phyloP scores from a whole-genome alignment of 1,284 basidiomycete species.

The Ceratobasidium papillatum region DNA sequence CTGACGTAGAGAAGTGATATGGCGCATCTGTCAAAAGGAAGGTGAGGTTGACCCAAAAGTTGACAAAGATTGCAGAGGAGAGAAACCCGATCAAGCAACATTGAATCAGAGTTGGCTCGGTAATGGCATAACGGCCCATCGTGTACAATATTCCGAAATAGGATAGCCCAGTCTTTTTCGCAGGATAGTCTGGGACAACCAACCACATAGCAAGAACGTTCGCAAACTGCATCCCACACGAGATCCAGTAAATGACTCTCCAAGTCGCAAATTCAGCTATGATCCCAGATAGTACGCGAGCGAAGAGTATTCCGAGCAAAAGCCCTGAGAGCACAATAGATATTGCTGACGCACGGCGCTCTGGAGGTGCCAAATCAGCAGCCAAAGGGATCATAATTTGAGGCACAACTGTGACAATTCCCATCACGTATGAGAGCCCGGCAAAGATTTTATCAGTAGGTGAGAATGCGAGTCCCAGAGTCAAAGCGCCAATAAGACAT shows the following conservation, averaged over 20 bases:
- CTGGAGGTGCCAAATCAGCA: constrained; percentile 70
- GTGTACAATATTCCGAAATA: constrained; percentile 70
- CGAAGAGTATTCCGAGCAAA: constrained; percentile 72
- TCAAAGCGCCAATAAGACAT: constrained; percentile 58
- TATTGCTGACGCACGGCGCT: constrained; percentile 68
- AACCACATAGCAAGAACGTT: constrained; percentile 65
- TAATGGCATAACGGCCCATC: constrained; percentile 71
- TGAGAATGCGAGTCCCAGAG: constrained; percentile 66
- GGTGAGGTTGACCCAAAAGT: constrained; percentile 77
- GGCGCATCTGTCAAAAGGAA: constrained; percentile 72
- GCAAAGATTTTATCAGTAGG: constrained; percentile 62
- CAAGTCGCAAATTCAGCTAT: constrained; percentile 69
- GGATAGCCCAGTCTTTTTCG: constrained; percentile 62
- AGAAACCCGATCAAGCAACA: constrained; percentile 65
- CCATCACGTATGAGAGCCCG: constrained; percentile 65
- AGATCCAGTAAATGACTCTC: constrained; percentile 72
- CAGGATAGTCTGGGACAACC: constrained; percentile 74
- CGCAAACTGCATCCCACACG: constrained; percentile 64
- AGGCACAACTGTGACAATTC: constrained; percentile 60
- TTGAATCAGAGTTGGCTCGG: constrained; percentile 74
- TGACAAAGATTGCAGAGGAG: constrained; percentile 65
- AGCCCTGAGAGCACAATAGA: constrained; percentile 74
- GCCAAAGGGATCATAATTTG: constrained; percentile 67
- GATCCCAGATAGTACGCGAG: constrained; percentile 71
- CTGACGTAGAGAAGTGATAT: constrained; percentile 71